Percentiles rank a stretch among this genome's conserved stretches.
Conservation (phyloP, 2,329 filamentous ascomycete species). For the Aspergillus udagawae region DNA sequence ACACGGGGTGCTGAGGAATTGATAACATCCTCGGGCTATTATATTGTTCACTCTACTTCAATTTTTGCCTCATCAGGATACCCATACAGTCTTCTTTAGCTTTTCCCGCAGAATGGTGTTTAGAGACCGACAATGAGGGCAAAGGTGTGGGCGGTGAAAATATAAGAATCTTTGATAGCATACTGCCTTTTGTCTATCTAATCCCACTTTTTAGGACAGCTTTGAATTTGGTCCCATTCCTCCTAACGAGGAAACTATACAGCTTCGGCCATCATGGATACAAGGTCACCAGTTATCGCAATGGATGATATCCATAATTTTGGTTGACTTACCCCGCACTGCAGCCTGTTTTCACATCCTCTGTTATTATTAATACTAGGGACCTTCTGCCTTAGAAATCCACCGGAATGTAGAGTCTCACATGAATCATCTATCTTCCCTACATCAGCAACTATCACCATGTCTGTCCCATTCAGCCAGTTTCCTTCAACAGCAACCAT, state of each 20-base stretch:
- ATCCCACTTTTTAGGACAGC: not conserved
- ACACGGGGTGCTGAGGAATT: constrained; percentile 23
- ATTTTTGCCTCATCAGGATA: not conserved
- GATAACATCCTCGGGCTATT: not conserved
- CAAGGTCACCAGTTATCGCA: not conserved
- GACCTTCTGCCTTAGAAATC: no score
- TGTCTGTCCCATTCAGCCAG: constrained; percentile 24
- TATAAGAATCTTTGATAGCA: not conserved
- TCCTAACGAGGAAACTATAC: not conserved
- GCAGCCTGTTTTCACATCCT: not conserved
- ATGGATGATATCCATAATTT: not conserved
- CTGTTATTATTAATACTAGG: not conserved
- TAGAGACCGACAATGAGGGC: not conserved
- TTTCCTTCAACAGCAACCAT: constrained; percentile 36
- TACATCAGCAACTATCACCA: constrained; percentile 3
- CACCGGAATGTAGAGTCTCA: not conserved
- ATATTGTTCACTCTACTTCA: not conserved
- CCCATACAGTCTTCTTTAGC: not conserved
- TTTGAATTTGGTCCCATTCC: not conserved
- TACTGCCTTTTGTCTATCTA: not conserved
- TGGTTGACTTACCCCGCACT: not conserved
- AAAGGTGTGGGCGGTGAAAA: not conserved
- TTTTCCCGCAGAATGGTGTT: not conserved
- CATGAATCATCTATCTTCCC: not conserved
- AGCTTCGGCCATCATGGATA: not conserved